Base-by-base conservation (phyloP, 352 stramenopile genomes). In the Pythium folliculosum region DNA sequence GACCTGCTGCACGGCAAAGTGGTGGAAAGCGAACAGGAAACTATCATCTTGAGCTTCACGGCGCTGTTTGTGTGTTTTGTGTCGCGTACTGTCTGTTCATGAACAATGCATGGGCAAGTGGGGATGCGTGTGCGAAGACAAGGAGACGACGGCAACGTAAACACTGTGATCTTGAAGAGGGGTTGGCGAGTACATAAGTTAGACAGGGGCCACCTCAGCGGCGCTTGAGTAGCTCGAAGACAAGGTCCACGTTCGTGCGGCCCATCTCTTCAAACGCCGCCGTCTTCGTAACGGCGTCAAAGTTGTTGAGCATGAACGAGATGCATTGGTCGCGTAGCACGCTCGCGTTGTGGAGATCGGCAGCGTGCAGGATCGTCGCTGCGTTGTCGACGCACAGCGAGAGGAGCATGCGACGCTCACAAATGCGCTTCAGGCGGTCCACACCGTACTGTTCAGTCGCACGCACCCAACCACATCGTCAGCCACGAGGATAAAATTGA, bases 261-360 rank as follows among this genome's bases (percentile, higher is more conserved):
- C 96, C 96, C 97, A 99, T 99, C 72, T 99, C 96, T 83, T 99
- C 96, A 81, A 99, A 99, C n/a, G 90, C 79, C 30, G 83, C 66
- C 13, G 94, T 99, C 80, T 99, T 99, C 21, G 94, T 98, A 19
- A 99, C 92, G 19, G 85, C 84, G 80, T 99, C 97, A 76, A 99
- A 99, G 83, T 99, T 97, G 51, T 94, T 89, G 35, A 99, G 76
- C 72, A 99, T 98, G 75, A 98, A 99, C 37, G 93, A 91, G 62
- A 99, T 90, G 65, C 94, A 97, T 71, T 98, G 98, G 64, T 96
- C 84, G 65, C 97, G 89, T 35, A 99, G 80, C 22, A 96, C 86
- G 21, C 77, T 79, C 1, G 96, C 96, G 25, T 97, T 98, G 77
- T 99, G 94, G 55, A 98, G 73, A 70, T 99, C 97, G 0, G 97